Conservation (phyloP, 371 early-diverging fungal genomes). For the Chytridium lagenaria region DNA sequence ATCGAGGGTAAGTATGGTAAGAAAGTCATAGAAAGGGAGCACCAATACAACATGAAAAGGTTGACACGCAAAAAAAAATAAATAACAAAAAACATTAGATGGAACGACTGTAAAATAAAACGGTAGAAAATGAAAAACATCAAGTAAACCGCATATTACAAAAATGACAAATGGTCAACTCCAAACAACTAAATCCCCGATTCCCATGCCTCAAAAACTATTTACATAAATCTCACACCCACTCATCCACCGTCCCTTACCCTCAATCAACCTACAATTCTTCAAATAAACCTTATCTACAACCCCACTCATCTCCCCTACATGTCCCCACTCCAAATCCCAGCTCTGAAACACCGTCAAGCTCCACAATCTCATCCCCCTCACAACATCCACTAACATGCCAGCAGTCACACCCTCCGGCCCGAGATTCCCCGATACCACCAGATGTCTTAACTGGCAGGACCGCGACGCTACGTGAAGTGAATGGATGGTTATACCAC, state of each 20-base stretch:
- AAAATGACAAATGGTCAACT: too few relatives aligned
- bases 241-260: background rate
- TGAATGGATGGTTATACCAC: background rate
- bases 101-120: too few relatives aligned
- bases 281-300: background rate
- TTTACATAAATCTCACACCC: background rate
- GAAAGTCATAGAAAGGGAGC: too few relatives aligned
- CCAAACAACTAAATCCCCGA: too few relatives aligned
- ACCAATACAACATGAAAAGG: too few relatives aligned
- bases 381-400: background rate
- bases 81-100: too few relatives aligned
- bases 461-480: background rate
- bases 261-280: background rate
- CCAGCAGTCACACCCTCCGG: too few relatives aligned
- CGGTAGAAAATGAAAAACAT: too few relatives aligned
- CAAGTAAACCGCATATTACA: too few relatives aligned
- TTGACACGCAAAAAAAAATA: too few relatives aligned
- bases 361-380: background rate
- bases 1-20: too few relatives aligned
- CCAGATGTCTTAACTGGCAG: background rate
- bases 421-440: background rate
- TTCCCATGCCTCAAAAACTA: too few relatives aligned
- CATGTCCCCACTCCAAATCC: background rate
- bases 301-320: background rate
- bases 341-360: slow-evolving; percentile 14